Base-by-base conservation (phyloP, 768 basidiomycete species). In the Collybiopsis confluens region DNA sequence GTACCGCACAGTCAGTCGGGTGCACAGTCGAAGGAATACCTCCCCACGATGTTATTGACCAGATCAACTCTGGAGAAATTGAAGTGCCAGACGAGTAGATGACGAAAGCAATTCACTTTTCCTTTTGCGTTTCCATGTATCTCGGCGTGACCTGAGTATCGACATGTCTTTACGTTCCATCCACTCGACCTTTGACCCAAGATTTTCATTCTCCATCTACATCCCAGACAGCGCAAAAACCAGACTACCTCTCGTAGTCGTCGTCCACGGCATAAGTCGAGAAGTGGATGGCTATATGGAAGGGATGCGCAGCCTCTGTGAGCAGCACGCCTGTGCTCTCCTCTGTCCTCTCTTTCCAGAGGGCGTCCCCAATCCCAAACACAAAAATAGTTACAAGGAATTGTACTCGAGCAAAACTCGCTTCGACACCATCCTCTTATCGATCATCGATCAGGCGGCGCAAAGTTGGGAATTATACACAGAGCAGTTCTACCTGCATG, bases 1-100 rank as follows among this genome's bases (percentile, higher is more conserved):
- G 96, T 50, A 99, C 96, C 26, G 92, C 92, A 53, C 96, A 98
- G 79, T 93, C 90, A 57, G 77, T 98, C 61, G 96, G 96, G 38
- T 98, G 95, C 84, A 96, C 95, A 44, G 80, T 99, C 52, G 93
- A 98, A 66, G 95, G 96, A 62, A 80, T 83, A 70, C 87, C 90
- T 30, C 83, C 96, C 54, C 96, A 98, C 73, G 94, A 96, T 68
- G 67, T 97, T 66, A 95, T 96, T 61, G 93, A 95, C 50, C 83
- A 73, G 51, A 92, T 93, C 67, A 81, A 88, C 75, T 79, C 83
- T 56, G 90, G 88, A 52, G 90, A 92, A 69, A 75, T 92, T 57
- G 90, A 92, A 72, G 81, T 92, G 54, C 90, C 92, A 52, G 87
- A 87, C 55, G 89, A 90, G 82, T 93, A 90, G 71, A 71, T 58